Evolutionary conservation across 495 filamentous ascomycete genomes (phyloP).

Genomic region (Daldinia grandis): DNA sequence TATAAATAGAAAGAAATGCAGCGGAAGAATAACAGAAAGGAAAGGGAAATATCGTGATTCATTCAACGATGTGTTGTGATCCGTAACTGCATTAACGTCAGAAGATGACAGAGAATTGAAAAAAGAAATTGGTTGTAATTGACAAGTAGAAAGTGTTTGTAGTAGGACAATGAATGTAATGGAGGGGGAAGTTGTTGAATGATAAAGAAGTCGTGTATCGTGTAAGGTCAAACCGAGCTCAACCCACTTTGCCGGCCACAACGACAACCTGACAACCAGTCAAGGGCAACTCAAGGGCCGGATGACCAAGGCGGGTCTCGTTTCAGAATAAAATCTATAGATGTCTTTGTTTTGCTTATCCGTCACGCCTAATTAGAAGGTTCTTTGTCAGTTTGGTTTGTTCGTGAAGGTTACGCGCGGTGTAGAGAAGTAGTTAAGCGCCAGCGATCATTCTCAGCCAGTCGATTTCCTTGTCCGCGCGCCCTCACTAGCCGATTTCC

Average conservation of each 20-base stretch:
- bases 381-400: constrained; percentile 33
- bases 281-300: constrained; percentile 26
- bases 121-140: constrained; percentile 14
- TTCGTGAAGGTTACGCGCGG: constrained; percentile 42
- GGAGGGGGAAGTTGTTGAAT: constrained; percentile 12
- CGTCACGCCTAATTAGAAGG: constrained; percentile 15
- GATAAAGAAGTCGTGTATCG: constrained; percentile 32
- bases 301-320: constrained; percentile 20
- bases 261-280: constrained; percentile 8
- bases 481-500: constrained; percentile 21
- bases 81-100: constrained; percentile 30
- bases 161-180: constrained; percentile 28
- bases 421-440: constrained; percentile 36
- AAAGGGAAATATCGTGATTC: constrained; percentile 19
- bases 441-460: constrained; percentile 36
- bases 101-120: constrained; percentile 14
- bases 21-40: constrained; percentile 8
- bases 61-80: constrained; percentile 37
- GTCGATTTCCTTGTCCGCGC: constrained; percentile 31
- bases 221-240: constrained; percentile 12
- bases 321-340: constrained; percentile 39
- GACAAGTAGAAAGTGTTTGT: constrained; percentile 3
- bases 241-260: constrained; percentile 7
- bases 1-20: constrained; percentile 25
- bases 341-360: constrained; percentile 37